Conservation (phyloP, 1,284 basidiomycete genomes). For the Rhodotorula sp. region DNA sequence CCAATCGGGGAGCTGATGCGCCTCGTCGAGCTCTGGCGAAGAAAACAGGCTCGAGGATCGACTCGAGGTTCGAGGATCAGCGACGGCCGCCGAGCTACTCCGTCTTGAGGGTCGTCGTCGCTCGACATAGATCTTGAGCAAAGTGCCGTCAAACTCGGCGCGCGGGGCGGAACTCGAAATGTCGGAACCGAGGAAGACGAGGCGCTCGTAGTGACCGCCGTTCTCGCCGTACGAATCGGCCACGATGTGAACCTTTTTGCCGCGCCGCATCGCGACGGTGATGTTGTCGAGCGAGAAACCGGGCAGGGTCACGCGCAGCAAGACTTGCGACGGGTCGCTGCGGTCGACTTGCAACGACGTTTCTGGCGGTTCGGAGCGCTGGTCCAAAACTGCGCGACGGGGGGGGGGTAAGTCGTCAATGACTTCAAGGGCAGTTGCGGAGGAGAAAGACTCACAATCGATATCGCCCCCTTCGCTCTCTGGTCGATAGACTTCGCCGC, state of each 20-base stretch:
- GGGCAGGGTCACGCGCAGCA: slow-evolving; percentile 34
- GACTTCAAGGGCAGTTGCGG: no score
- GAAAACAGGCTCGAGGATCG: slow-evolving; percentile 8
- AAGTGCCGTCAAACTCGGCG: slow-evolving; percentile 37
- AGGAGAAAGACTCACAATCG: slow-evolving; percentile 18
- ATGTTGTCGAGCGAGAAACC: slow-evolving; percentile 41
- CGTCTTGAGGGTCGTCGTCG: slow-evolving; percentile 28
- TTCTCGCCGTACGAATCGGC: slow-evolving; percentile 37
- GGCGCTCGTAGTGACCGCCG: slow-evolving; percentile 54
- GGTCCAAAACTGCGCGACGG: slow-evolving; percentile 31
- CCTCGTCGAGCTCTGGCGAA: slow-evolving; percentile 11
- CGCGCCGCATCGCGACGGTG: slow-evolving; percentile 40
- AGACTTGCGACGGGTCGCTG: slow-evolving; percentile 20
- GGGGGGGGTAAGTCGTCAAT: background rate
- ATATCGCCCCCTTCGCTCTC: slow-evolving; percentile 10
- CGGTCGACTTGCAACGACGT: slow-evolving; percentile 31
- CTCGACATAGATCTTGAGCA: slow-evolving; percentile 41
- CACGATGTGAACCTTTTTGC: slow-evolving; percentile 38
- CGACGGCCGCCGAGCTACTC: background rate
- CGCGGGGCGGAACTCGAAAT: slow-evolving; percentile 27
- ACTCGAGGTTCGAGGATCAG: background rate
- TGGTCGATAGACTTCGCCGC: slow-evolving; percentile 32
- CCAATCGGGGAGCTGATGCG: background rate
- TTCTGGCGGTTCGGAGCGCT: slow-evolving; percentile 34
- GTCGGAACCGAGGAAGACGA: slow-evolving; percentile 72